Conservation (phyloP, 768 basidiomycete genomes). For the Suillus bovinus region DNA sequence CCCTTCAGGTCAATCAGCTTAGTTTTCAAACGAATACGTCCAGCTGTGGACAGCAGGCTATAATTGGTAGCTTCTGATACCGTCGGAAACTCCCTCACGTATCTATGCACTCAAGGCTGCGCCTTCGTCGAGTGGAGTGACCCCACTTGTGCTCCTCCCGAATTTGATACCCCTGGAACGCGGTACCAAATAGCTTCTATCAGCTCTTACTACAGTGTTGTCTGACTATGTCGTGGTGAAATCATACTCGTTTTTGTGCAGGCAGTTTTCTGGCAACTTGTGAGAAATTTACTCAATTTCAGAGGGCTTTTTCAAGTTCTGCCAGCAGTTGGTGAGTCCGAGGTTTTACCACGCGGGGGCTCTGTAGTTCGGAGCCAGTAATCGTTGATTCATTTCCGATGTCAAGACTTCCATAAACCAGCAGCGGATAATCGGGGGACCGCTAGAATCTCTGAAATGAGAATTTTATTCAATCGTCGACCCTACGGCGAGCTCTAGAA, state of each 20-base stretch:
- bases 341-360: conserved; percentile 2
- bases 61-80: conserved; percentile 10
- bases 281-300: conserved; percentile 1
- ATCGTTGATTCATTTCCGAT: conserved; percentile 5
- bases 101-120: conserved; percentile 3
- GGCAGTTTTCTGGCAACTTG: background rate
- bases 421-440: conserved; percentile 3
- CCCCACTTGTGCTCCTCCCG: conserved; percentile 6
- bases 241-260: background rate
- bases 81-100: conserved; percentile 1
- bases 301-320: background rate
- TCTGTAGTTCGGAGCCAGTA: conserved; percentile 1
- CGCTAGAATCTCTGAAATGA: background rate
- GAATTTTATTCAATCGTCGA: background rate
- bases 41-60: conserved; percentile 8
- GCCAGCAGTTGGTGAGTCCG: conserved; percentile 4
- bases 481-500: background rate
- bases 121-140: conserved; percentile 3
- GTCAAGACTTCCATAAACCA: background rate
- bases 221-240: background rate
- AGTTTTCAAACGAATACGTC: conserved; percentile 1
- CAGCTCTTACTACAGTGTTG: background rate
- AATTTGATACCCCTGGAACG: conserved; percentile 3
- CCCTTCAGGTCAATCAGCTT: conserved; percentile 1
- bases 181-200: background rate